Evolutionary conservation across 1,139 yeast genomes (phyloP).

Genomic region (Geotrichum cucujoidarum): DNA sequence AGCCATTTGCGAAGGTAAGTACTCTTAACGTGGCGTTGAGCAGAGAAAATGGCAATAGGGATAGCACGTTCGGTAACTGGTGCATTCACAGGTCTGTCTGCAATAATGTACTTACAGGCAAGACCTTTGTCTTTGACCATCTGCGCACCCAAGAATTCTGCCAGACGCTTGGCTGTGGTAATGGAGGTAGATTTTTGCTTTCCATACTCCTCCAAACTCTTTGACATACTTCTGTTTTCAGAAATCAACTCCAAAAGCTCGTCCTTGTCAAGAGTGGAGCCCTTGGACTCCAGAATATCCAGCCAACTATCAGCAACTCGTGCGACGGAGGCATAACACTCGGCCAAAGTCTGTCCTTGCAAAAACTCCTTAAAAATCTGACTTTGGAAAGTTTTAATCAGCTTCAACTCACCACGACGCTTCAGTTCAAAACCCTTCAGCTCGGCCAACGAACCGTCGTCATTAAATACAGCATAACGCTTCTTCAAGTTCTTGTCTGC

Average conservation of each 20-base stretch:
- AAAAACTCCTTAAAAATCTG: conserved; percentile 88
- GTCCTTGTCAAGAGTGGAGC: conserved; percentile 84
- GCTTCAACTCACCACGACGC: conserved; percentile 91
- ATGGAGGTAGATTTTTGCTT: conserved; percentile 91
- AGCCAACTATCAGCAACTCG: conserved; percentile 93
- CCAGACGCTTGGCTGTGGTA: conserved; percentile 87
- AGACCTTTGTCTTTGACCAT: conserved; percentile 97
- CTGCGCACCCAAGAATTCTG: conserved; percentile 94
- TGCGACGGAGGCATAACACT: conserved; percentile 86
- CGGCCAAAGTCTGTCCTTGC: conserved; percentile 72
- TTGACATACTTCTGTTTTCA: conserved; percentile 94
- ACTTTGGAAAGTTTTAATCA: conserved; percentile 91
- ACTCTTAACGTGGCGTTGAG: conserved; percentile 58
- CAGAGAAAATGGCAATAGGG: conserved; percentile 92
- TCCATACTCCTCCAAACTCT: conserved; percentile 82
- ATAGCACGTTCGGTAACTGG: conserved; percentile 96
- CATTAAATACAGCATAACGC: conserved; percentile 93
- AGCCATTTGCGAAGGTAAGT: conserved; percentile 82
- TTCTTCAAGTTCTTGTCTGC: conserved; percentile 96
- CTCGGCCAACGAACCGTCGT: conserved; percentile 91
- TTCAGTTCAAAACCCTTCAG: conserved; percentile 95
- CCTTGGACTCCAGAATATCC: conserved; percentile 85
- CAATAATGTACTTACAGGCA: conserved; percentile 90
- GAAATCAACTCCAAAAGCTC: conserved; percentile 92
- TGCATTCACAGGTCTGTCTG: conserved; percentile 74